Evolutionary conservation across 495 filamentous ascomycete genomes (phyloP).

Genomic region (Hyaloscypha variabilis): DNA sequence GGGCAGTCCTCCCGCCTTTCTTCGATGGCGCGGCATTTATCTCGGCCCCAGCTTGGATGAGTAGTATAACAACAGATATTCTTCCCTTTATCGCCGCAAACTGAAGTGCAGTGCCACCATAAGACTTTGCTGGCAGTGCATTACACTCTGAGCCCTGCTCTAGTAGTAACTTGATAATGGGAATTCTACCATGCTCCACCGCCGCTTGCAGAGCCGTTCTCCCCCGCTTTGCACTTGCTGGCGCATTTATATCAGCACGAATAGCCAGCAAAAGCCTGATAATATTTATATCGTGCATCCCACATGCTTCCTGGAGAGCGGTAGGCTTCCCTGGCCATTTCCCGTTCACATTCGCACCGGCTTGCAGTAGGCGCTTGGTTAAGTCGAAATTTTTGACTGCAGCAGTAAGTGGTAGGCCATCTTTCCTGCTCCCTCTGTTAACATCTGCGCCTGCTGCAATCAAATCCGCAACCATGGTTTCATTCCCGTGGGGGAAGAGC

Average conservation of each 20-base stretch:
- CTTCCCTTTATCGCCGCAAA: slow-evolving; percentile 13
- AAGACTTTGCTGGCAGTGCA: slow-evolving; percentile 2
- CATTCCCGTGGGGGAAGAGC: too few species aligned
- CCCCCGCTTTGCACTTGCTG: background rate
- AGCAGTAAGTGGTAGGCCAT: too few species aligned
- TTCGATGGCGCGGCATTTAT: slow-evolving; percentile 25
- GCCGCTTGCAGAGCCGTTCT: slow-evolving; percentile 26
- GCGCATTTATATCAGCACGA: slow-evolving; percentile 23
- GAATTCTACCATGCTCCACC: slow-evolving; percentile 2
- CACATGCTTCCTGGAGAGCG: slow-evolving; percentile 9
- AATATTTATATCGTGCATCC: slow-evolving; percentile 6
- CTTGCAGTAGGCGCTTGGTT: too few species aligned
- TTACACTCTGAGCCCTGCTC: slow-evolving; percentile 19
- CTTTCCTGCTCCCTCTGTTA: too few species aligned
- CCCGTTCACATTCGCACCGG: slow-evolving; percentile 16
- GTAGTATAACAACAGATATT: slow-evolving; percentile 18
- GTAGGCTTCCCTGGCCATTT: background rate
- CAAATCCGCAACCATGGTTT: too few species aligned
- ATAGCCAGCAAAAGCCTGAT: slow-evolving; percentile 19
- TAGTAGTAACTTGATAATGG: slow-evolving; percentile 15
- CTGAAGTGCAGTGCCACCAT: slow-evolving; percentile 23
- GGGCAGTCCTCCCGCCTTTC: slow-evolving; percentile 11
- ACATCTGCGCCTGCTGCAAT: too few species aligned
- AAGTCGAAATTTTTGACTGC: too few species aligned
- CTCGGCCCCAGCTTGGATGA: slow-evolving; percentile 24